Evolutionary conservation across 345 rosid genomes (phyloP).

Genomic region (Acer yangbiense): DNA sequence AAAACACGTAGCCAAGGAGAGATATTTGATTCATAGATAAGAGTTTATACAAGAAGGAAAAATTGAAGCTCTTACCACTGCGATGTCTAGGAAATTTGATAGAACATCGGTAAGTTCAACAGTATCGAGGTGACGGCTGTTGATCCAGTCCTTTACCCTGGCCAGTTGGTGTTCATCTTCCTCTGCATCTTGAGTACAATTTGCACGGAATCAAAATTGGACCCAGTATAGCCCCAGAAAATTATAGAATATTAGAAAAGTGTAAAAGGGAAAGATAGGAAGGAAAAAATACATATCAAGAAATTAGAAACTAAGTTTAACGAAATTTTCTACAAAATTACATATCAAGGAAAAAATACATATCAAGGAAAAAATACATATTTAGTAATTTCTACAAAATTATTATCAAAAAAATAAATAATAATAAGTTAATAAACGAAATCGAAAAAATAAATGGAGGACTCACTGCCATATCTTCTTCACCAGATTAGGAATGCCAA

Average conservation of each 20-base stretch:
- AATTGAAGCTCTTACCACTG: slow-evolving; percentile 51
- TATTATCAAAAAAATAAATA: too few species aligned
- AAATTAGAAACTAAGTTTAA: neutral
- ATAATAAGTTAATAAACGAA: too few species aligned
- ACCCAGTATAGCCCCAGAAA: neutral
- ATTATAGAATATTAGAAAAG: neutral
- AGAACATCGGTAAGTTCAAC: slow-evolving; percentile 73
- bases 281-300: too few species aligned
- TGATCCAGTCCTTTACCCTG: slow-evolving; percentile 87
- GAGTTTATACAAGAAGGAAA: neutral
- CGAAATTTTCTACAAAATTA: too few species aligned
- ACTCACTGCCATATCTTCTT: too few species aligned
- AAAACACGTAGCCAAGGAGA: slow-evolving; percentile 5
- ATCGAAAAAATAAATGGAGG: too few species aligned
- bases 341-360: too few species aligned
- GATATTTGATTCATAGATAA: slow-evolving; percentile 1
- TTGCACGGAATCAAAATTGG: slow-evolving; percentile 32
- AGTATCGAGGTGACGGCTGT: slow-evolving; percentile 45
- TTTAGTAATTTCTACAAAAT: too few species aligned
- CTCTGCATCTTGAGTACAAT: slow-evolving; percentile 76
- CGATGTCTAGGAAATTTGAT: slow-evolving; percentile 80
- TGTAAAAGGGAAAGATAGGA: neutral
- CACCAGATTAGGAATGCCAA: too few species aligned
- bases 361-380: too few species aligned
- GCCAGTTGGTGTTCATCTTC: slow-evolving; percentile 81